Percentiles rank a stretch among this genome's conserved stretches.
Conservation (phyloP, 2,329 filamentous ascomycete species). For the Leptoxyphium fumago region DNA sequence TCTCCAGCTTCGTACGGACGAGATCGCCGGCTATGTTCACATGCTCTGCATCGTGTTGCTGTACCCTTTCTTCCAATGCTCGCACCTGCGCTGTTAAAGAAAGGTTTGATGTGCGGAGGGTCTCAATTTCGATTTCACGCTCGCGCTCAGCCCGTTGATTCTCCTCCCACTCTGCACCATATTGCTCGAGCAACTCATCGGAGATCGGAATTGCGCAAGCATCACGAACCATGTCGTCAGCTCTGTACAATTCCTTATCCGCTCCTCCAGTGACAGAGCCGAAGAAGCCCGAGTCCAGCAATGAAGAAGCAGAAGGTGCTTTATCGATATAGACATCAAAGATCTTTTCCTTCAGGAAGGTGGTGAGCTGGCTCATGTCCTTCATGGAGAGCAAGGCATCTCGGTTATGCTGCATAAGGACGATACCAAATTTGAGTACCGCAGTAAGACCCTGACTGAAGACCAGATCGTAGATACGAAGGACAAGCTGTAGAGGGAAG, state of each 20-base stretch:
- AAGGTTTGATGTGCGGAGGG: slow-evolving; percentile 51
- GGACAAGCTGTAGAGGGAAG: slow-evolving; percentile 87
- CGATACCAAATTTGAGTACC: slow-evolving; percentile 86
- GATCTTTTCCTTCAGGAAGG: slow-evolving; percentile 80
- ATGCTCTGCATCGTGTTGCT: slow-evolving; percentile 81
- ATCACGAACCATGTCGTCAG: slow-evolving; percentile 83
- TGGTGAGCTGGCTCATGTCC: slow-evolving; percentile 80
- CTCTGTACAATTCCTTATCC: slow-evolving; percentile 91
- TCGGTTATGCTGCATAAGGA: slow-evolving; percentile 91
- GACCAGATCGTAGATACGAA: slow-evolving; percentile 92
- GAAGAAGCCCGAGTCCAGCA: slow-evolving; percentile 94
- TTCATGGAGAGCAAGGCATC: slow-evolving; percentile 64
- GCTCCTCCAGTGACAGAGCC: slow-evolving; percentile 76
- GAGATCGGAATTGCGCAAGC: slow-evolving; percentile 80
- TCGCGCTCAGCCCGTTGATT: slow-evolving; percentile 70
- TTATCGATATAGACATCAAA: slow-evolving; percentile 98
- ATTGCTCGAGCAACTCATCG: slow-evolving; percentile 64
- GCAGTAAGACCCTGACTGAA: slow-evolving; percentile 79
- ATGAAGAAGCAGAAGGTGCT: slow-evolving; percentile 76
- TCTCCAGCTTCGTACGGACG: slow-evolving; percentile 83
- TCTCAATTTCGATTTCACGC: slow-evolving; percentile 66
- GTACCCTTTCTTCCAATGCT: slow-evolving; percentile 70
- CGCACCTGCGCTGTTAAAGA: slow-evolving; percentile 64
- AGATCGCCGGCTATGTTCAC: slow-evolving; percentile 81
- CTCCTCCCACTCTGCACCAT: slow-evolving; percentile 83